These are phyloP conservation scores for Lithospermum erythrorhizon DNA, from an alignment of 257 asterid genomes.

Conservation along the genomic window DNA sequence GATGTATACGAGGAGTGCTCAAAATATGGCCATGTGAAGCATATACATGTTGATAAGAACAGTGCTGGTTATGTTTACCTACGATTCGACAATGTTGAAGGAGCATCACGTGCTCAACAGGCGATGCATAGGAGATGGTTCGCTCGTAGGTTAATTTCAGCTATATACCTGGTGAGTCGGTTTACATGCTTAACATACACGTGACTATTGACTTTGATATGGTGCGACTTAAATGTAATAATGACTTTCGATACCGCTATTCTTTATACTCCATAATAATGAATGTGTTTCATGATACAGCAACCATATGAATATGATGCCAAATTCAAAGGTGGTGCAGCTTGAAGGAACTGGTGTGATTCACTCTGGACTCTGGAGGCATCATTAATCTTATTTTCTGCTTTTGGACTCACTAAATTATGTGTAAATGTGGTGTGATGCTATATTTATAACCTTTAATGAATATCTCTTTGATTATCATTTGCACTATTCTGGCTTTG, in stretches of 20 bases:
- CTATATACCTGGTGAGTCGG: slow-evolving; percentile 70
- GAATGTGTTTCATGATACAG: slow-evolving; percentile 31
- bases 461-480: not conserved
- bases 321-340: slow-evolving; percentile 75
- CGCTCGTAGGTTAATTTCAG: slow-evolving; percentile 89
- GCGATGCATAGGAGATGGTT: slow-evolving; percentile 99
- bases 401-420: not conserved
- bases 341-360: slow-evolving; percentile 19
- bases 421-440: not conserved
- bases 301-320: slow-evolving; percentile 98
- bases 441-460: too few relatives aligned
- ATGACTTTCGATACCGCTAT: not conserved
- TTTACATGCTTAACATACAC: not conserved
- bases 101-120: slow-evolving; percentile 79
- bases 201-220: not conserved
- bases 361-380: not conserved
- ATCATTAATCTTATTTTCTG: not conserved
- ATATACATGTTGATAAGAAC: slow-evolving; percentile 82
- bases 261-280: not conserved
- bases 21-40: slow-evolving; percentile 82
- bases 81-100: slow-evolving; percentile 76
- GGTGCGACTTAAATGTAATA: too few relatives aligned
- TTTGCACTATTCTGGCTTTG: not conserved
- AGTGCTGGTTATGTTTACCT: slow-evolving; percentile 85
- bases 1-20: slow-evolving; percentile 94